Conservation (phyloP, 352 stramenopile species). For the Pythium aristosporum region DNA sequence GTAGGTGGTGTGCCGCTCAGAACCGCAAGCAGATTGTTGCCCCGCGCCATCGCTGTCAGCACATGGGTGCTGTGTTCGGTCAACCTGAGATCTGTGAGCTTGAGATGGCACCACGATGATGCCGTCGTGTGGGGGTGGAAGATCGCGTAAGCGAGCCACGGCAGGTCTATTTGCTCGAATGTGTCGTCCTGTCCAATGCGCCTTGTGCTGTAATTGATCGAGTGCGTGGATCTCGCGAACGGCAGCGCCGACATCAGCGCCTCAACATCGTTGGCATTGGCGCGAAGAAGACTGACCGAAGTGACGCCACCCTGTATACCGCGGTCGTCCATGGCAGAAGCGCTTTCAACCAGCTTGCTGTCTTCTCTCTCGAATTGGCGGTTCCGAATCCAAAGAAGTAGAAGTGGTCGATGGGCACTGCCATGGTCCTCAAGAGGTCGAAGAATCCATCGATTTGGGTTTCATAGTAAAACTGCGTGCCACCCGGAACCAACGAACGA, state of each 20-base stretch:
- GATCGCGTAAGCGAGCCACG: slow-evolving; percentile 6
- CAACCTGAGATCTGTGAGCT: background rate
- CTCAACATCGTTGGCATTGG: background rate
- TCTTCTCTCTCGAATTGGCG: no score
- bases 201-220: no score
- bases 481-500: no score
- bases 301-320: background rate
- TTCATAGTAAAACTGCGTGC: no score
- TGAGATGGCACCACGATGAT: slow-evolving; percentile 1
- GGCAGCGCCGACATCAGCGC: background rate
- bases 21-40: slow-evolving; percentile 1
- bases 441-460: no score
- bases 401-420: no score
- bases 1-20: background rate
- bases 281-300: background rate
- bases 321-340: no score
- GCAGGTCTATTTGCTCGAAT: background rate
- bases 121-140: background rate
- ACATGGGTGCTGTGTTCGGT: background rate
- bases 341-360: no score
- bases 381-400: no score
- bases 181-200: background rate
- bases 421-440: no score
- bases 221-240: slow-evolving; percentile 1
- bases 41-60: background rate